Conservation (phyloP, 345 rosid genomes). For the Populus davidiana region DNA sequence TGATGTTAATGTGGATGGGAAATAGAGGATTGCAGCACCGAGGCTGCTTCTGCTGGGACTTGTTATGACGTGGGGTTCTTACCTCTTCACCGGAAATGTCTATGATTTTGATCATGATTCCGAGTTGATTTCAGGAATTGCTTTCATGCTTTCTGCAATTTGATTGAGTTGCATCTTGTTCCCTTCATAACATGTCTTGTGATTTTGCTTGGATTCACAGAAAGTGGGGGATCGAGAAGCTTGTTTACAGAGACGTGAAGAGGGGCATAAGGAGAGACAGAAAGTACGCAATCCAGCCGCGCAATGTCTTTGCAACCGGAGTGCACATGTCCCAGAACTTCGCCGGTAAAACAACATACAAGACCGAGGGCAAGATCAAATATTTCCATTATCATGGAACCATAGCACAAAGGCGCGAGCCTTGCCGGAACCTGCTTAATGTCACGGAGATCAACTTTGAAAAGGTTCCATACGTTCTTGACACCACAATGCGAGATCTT, state of each 20-base stretch:
- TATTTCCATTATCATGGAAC: constrained; percentile 94
- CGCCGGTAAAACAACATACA: constrained; percentile 60
- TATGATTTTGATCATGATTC: not conserved
- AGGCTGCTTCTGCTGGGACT: not conserved
- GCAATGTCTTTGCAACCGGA: constrained; percentile 65
- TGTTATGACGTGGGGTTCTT: not conserved
- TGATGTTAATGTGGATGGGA: not conserved
- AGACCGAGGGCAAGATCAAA: constrained; percentile 49
- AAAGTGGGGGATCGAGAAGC: constrained; percentile 94
- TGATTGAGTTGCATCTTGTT: not conserved
- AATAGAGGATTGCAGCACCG: not conserved
- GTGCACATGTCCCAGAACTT: constrained; percentile 91
- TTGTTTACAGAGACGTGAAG: constrained; percentile 71
- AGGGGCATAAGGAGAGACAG: constrained; percentile 73
- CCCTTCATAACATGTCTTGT: not conserved
- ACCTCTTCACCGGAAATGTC: not conserved
- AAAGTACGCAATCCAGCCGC: constrained; percentile 79
- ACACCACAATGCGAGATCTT: constrained; percentile 56
- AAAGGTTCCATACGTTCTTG: constrained; percentile 60
- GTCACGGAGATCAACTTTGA: constrained; percentile 42
- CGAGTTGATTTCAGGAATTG: not conserved
- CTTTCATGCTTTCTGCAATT: not conserved
- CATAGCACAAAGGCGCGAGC: constrained; percentile 65
- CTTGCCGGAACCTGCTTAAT: constrained; percentile 58
- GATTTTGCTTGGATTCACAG: constrained; percentile 32